Percentiles rank a stretch among this genome's conserved stretches.
Evolutionary conservation across 2,329 filamentous ascomycete species (phyloP).

Genomic region (Aspergillus sp.): DNA sequence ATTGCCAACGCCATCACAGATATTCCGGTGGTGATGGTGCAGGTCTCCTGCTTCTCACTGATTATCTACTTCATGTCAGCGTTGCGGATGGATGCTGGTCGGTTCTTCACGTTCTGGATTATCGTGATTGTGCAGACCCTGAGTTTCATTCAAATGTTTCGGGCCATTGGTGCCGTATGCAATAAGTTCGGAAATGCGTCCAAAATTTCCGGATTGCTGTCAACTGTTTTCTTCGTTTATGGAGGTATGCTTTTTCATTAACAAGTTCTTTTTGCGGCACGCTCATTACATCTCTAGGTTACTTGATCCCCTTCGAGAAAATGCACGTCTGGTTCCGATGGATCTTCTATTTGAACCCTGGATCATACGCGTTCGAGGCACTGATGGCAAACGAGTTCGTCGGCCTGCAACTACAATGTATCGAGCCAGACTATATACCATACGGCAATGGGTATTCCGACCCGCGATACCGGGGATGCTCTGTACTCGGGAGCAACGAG

Average conservation of each 20-base stretch:
- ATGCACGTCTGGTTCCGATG: conserved; percentile 59
- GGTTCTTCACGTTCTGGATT: conserved; percentile 54
- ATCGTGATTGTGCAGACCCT: conserved; percentile 47
- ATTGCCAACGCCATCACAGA: conserved; percentile 52
- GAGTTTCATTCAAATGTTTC: conserved; percentile 47
- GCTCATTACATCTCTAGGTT: conserved; percentile 34
- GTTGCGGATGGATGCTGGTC: conserved; percentile 47
- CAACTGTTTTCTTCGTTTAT: conserved; percentile 48
- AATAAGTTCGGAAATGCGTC: conserved; percentile 42
- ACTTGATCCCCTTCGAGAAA: conserved; percentile 51
- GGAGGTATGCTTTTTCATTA: conserved; percentile 16
- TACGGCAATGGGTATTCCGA: conserved; percentile 35
- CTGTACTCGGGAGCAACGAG: conserved; percentile 23
- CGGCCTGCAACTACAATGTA: conserved; percentile 46
- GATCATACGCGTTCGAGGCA: conserved; percentile 62
- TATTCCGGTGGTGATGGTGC: conserved; percentile 49
- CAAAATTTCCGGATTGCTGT: conserved; percentile 39
- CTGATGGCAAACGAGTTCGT: conserved; percentile 65
- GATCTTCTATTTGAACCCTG: conserved; percentile 57
- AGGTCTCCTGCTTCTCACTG: conserved; percentile 51
- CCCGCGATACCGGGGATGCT: conserved; percentile 24
- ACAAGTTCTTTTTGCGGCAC: not conserved
- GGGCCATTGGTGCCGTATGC: conserved; percentile 41
- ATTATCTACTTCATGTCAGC: conserved; percentile 56
- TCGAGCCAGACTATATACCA: conserved; percentile 44